phyloP scores from a whole-genome alignment of 75 land plant genomes.

The Ceratopteris richardii region DNA sequence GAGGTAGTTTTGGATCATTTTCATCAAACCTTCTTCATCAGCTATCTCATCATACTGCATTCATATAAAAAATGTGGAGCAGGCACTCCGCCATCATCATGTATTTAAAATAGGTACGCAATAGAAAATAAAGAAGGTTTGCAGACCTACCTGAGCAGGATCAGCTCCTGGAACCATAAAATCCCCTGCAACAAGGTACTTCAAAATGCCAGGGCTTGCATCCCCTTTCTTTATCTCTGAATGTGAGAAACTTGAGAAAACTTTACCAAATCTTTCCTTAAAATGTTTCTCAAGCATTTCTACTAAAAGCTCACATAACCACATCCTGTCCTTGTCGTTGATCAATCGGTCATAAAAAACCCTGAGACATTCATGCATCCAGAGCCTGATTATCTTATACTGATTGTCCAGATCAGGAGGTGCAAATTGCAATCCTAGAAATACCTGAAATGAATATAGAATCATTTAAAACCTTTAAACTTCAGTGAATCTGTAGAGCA shows the following conservation, averaged over 20 bases:
- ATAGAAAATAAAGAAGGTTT: too few relatives aligned
- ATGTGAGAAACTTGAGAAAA: constrained; percentile 23
- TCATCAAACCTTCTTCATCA: constrained; percentile 20
- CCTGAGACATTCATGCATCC: constrained; percentile 26
- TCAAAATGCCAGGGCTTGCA: constrained; percentile 18
- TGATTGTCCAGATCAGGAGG: constrained; percentile 16
- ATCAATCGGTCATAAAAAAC: constrained; percentile 29
- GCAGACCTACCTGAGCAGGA: constrained; percentile 20
- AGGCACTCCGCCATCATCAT: too few relatives aligned
- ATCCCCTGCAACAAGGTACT: constrained; percentile 33
- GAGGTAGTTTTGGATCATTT: constrained; percentile 18
- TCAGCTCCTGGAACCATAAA: constrained; percentile 42
- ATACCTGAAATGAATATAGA: constrained; percentile 9
- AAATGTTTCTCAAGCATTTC: constrained; percentile 33
- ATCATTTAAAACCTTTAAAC: not conserved
- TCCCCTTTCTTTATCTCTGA: constrained; percentile 32
- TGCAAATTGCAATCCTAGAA: constrained; percentile 26
- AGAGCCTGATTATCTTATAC: constrained; percentile 21
- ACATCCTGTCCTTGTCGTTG: constrained; percentile 19
- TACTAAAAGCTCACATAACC: constrained; percentile 25
- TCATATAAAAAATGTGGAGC: not conserved
- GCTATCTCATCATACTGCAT: constrained; percentile 29
- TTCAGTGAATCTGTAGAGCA: too few relatives aligned
- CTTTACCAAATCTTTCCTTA: constrained; percentile 35
- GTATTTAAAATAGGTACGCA: too few relatives aligned